phyloP scores from a whole-genome alignment of 2,329 filamentous ascomycete species.

The Chrysosporium queenslandicum region DNA sequence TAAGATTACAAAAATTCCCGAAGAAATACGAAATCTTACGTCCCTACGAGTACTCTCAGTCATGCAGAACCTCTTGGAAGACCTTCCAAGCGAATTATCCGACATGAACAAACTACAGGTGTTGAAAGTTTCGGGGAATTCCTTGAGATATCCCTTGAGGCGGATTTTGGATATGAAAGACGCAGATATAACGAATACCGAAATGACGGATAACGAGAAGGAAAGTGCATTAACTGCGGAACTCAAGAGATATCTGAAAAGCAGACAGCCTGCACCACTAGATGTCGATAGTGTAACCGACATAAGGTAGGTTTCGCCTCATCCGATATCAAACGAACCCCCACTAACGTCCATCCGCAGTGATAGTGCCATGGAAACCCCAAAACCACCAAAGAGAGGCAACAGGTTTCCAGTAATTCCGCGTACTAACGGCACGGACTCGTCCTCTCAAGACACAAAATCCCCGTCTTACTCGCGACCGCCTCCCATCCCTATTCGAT shows the following conservation, averaged over 20 bases:
- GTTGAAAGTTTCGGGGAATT: slow-evolving; percentile 82
- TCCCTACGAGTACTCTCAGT: slow-evolving; percentile 84
- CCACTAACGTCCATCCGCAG: slow-evolving; percentile 31
- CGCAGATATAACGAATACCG: slow-evolving; percentile 49
- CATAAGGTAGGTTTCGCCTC: slow-evolving; percentile 26
- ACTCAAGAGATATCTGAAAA: slow-evolving; percentile 49
- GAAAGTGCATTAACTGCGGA: slow-evolving; percentile 51
- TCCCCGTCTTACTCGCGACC: slow-evolving; percentile 58
- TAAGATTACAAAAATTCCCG: slow-evolving; percentile 65
- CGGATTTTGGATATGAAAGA: slow-evolving; percentile 58
- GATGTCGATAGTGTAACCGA: slow-evolving; percentile 39
- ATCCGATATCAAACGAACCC: not conserved
- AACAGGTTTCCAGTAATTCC: slow-evolving; percentile 51
- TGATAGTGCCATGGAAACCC: slow-evolving; percentile 67
- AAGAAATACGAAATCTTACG: slow-evolving; percentile 67
- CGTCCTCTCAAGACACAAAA: slow-evolving; percentile 51
- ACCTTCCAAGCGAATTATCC: slow-evolving; percentile 71
- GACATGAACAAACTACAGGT: slow-evolving; percentile 86
- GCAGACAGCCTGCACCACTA: slow-evolving; percentile 32
- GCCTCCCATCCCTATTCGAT: slow-evolving; percentile 69
- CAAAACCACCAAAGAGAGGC: slow-evolving; percentile 54
- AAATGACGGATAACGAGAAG: slow-evolving; percentile 49
- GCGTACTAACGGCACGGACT: slow-evolving; percentile 55
- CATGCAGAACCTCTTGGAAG: slow-evolving; percentile 75
- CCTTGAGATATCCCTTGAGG: slow-evolving; percentile 66